phyloP scores from a whole-genome alignment of 2,329 filamentous ascomycete species.

The Fusarium marasasianum region DNA sequence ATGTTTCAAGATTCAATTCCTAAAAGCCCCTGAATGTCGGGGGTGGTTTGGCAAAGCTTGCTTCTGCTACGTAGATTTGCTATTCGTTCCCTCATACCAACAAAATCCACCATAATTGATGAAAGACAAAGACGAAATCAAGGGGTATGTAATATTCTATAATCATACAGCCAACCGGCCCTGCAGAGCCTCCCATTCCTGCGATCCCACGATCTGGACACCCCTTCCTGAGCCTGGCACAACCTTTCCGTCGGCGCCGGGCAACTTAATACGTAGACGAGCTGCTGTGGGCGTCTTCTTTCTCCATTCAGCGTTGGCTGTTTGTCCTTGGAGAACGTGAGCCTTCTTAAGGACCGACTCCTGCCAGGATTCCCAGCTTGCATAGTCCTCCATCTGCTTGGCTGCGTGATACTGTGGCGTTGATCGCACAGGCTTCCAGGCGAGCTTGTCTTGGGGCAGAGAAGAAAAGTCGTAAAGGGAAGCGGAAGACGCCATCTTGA shows the following conservation, averaged over 20 bases:
- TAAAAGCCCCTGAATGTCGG: not conserved
- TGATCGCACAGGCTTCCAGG: slow-evolving; percentile 71
- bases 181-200: slow-evolving; percentile 66
- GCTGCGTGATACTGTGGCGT: slow-evolving; percentile 75
- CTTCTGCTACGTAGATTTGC: slow-evolving; percentile 22
- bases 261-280: slow-evolving; percentile 61
- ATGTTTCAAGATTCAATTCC: slow-evolving; percentile 23
- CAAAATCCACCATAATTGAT: slow-evolving; percentile 21
- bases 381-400: slow-evolving; percentile 72
- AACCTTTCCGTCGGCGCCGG: slow-evolving; percentile 57
- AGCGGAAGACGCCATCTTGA: slow-evolving; percentile 67
- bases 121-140: slow-evolving; percentile 20
- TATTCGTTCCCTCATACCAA: slow-evolving; percentile 25
- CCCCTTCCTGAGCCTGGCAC: slow-evolving; percentile 50
- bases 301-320: slow-evolving; percentile 32
- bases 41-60: slow-evolving; percentile 23
- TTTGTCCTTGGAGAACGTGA: slow-evolving; percentile 47
- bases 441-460: slow-evolving; percentile 67
- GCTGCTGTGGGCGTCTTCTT: slow-evolving; percentile 52
- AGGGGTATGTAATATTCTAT: slow-evolving; percentile 39
- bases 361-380: slow-evolving; percentile 68
- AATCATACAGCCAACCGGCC: slow-evolving; percentile 49
- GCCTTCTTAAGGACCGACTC: slow-evolving; percentile 64
- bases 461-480: slow-evolving; percentile 67
- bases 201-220: slow-evolving; percentile 63